Evolutionary conservation across 352 stramenopile genomes (phyloP).

Genomic region (Phytophthora pinifolia): DNA sequence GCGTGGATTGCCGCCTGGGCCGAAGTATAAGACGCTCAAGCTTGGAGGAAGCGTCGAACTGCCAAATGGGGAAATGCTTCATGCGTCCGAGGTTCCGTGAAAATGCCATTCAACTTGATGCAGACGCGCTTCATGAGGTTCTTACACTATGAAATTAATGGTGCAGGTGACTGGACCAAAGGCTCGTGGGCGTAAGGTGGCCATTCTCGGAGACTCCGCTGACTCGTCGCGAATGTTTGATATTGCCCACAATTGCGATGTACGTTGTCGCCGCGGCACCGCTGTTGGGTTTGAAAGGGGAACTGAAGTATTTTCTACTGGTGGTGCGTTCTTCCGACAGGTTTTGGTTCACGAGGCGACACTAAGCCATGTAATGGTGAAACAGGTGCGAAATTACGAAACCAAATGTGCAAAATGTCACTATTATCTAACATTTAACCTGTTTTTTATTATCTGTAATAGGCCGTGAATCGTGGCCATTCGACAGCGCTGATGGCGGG

Average conservation of each 20-base stretch:
- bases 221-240: constrained; percentile 78
- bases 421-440: not conserved
- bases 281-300: not conserved
- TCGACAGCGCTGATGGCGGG: constrained; percentile 81
- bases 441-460: constrained; percentile 1
- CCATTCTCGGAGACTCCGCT: constrained; percentile 75
- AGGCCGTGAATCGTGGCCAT: constrained; percentile 74
- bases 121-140: not conserved
- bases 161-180: constrained; percentile 58
- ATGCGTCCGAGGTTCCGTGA: constrained; percentile 69
- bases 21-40: constrained; percentile 91
- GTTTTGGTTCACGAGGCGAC: constrained; percentile 90
- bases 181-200: constrained; percentile 66
- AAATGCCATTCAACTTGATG: not conserved
- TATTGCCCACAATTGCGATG: constrained; percentile 75
- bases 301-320: not conserved
- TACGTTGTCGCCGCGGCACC: constrained; percentile 25
- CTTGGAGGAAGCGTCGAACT: constrained; percentile 84
- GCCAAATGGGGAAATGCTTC: constrained; percentile 66
- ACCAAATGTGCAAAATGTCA: too few relatives aligned
- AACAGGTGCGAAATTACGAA: too few relatives aligned
- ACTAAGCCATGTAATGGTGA: constrained; percentile 67
- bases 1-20: constrained; percentile 85
- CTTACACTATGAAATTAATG: constrained; percentile 4
- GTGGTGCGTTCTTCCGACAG: constrained; percentile 23